A percentile compares a stretch with the other conserved stretches of the same genome.
phyloP scores from a whole-genome alignment of 176 grass and related monocot species.

The Oryza punctata region DNA sequence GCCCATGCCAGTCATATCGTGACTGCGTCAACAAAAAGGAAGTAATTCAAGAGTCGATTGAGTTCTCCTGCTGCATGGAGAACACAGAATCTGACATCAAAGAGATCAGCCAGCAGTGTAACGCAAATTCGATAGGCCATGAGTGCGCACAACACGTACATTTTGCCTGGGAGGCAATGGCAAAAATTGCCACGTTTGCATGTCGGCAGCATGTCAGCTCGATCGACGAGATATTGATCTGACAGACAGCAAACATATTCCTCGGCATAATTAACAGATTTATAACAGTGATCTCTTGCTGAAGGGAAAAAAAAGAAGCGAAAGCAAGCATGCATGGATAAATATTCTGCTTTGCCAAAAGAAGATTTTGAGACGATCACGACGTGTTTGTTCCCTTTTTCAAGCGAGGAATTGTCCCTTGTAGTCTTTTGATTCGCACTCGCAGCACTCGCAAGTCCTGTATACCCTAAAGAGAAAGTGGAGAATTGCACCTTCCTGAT shows the following conservation, averaged over 20 bases:
- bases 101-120: background rate
- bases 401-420: background rate
- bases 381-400: background rate
- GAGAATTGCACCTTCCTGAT: background rate
- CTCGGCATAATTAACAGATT: background rate
- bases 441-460: background rate
- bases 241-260: background rate
- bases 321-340: background rate
- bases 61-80: background rate
- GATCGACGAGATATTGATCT: background rate
- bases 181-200: background rate
- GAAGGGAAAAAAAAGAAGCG: background rate
- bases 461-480: constrained; percentile 15
- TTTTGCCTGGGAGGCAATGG: background rate
- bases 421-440: constrained; percentile 11
- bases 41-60: background rate
- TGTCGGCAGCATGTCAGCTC: background rate
- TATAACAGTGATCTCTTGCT: background rate
- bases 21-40: constrained; percentile 24
- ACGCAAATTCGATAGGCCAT: background rate
- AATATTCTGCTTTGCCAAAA: constrained; percentile 13
- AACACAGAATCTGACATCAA: constrained; percentile 14
- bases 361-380: background rate
- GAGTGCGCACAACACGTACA: constrained; percentile 1
- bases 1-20: background rate